Conservation (phyloP, 2,329 filamentous ascomycete genomes). For the Piedraia hortae region DNA sequence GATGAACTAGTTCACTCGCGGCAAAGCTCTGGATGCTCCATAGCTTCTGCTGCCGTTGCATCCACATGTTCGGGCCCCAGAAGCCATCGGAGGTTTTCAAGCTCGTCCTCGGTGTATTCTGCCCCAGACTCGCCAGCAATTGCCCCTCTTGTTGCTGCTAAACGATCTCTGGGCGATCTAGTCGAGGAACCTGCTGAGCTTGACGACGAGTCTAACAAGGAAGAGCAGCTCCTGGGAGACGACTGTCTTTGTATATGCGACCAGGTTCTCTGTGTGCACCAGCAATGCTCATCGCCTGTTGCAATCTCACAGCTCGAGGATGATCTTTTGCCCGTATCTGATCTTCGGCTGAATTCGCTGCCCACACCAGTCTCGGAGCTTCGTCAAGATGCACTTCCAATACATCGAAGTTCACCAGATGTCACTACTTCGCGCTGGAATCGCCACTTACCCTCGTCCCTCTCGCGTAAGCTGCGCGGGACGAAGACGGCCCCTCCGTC, state of each 20-base stretch:
- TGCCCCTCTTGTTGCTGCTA: no score
- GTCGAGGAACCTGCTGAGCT: slow-evolving; percentile 57
- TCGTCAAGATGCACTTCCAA: slow-evolving; percentile 2
- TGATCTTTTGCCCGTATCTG: slow-evolving; percentile 30
- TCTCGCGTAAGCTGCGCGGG: no score
- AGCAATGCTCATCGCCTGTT: no score
- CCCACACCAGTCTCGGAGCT: slow-evolving; percentile 4
- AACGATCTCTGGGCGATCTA: no score
- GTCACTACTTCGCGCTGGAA: no score
- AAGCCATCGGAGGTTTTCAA: slow-evolving; percentile 37
- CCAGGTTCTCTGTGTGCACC: slow-evolving; percentile 15
- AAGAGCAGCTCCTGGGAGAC: no score
- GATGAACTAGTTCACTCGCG: slow-evolving; percentile 12
- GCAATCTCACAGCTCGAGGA: no score
- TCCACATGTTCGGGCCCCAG: slow-evolving; percentile 38
- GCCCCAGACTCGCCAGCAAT: slow-evolving; percentile 29
- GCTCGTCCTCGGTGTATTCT: slow-evolving; percentile 56
- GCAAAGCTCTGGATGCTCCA: slow-evolving; percentile 22
- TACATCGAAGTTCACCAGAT: no score
- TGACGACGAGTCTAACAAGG: no score
- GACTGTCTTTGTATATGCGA: slow-evolving; percentile 44
- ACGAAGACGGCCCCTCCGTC: slow-evolving; percentile 4
- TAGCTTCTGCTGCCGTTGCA: slow-evolving; percentile 40
- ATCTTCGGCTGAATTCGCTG: slow-evolving; percentile 36
- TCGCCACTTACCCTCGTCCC: no score